A percentile compares a stretch with the other conserved stretches of the same genome.
These are phyloP conservation scores for Pichia nanzhaoensis DNA, from an alignment of 805 yeast species.

Conservation along the genomic window DNA sequence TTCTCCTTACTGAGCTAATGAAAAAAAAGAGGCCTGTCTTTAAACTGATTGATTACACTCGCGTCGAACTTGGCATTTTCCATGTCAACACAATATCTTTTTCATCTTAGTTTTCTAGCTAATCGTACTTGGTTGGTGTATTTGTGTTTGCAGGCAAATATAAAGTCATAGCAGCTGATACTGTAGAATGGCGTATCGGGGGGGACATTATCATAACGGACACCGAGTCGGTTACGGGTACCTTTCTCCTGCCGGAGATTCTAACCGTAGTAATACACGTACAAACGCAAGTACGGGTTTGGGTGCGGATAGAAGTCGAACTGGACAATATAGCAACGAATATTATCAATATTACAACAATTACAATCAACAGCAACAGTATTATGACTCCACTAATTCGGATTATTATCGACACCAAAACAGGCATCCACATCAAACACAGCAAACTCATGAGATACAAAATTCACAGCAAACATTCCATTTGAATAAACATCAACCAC, in stretches of 20 bases:
- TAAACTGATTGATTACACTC: too few relatives aligned
- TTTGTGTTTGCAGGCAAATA: too few relatives aligned
- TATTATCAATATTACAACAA: neutral
- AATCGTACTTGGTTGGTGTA: too few relatives aligned
- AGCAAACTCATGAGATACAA: neutral
- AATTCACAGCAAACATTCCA: neutral
- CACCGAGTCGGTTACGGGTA: neutral
- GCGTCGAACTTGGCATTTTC: too few relatives aligned
- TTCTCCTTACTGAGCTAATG: too few relatives aligned
- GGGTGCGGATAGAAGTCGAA: neutral
- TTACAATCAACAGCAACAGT: neutral
- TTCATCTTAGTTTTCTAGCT: too few relatives aligned
- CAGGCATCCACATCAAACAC: neutral
- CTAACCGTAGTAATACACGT: neutral
- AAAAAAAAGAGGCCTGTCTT: too few relatives aligned
- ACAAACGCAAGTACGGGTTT: neutral
- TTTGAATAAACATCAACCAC: too few relatives aligned
- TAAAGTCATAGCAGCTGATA: neutral
- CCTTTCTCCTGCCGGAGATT: neutral
- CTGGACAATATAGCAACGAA: neutral
- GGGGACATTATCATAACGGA: conserved; percentile 4
- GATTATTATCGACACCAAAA: neutral
- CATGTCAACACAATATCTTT: too few relatives aligned
- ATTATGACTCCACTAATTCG: neutral
- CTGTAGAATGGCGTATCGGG: conserved; percentile 5